phyloP scores from a whole-genome alignment of 176 grass and related monocot genomes.

The Stipa capillata region DNA sequence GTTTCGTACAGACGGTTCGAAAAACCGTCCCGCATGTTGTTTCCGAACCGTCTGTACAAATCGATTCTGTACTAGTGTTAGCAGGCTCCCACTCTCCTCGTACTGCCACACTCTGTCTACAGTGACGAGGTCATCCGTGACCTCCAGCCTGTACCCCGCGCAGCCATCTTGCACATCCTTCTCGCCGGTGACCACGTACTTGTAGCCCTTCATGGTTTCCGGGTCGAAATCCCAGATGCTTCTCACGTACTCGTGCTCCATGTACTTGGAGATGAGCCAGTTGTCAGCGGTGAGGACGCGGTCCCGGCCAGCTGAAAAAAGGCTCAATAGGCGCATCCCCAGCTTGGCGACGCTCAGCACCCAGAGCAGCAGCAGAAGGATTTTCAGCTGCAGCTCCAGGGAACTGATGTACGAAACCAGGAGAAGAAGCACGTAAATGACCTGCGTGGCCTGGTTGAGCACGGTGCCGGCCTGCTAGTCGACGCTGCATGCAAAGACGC shows the following conservation, averaged over 20 bases:
- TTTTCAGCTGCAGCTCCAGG: neutral
- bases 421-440: neutral
- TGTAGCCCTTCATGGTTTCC: neutral
- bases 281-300: neutral
- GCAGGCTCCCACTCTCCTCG: neutral
- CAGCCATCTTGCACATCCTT: neutral
- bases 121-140: neutral
- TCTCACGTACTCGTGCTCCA: neutral
- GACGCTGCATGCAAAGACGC: neutral
- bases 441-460: neutral
- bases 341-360: neutral
- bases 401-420: neutral
- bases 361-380: neutral
- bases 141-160: neutral
- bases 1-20: no score
- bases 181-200: neutral
- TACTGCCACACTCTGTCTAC: neutral
- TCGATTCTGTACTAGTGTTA: no score
- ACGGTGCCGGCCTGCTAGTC: neutral
- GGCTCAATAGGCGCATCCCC: neutral
- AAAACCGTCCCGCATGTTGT: no score
- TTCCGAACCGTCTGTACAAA: no score
- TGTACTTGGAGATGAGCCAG: constrained; percentile 3
- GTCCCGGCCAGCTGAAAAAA: neutral
- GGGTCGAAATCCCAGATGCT: neutral